Base-by-base conservation (phyloP, 371 early-diverging fungal genomes). In the Neoconidiobolus thromboides region DNA sequence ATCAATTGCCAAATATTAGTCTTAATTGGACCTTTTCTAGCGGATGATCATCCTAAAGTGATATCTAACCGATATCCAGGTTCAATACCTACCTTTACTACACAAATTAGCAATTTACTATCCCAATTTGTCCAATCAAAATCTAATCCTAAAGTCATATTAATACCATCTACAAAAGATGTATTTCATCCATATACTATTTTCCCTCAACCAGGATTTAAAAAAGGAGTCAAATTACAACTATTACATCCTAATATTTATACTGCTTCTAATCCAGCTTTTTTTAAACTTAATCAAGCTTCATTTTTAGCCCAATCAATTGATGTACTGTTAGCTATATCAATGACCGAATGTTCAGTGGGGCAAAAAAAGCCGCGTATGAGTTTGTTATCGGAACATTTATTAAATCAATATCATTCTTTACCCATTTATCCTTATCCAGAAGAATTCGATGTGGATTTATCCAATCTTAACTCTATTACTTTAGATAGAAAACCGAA, bases 181-280 rank as follows among this genome's bases (percentile, higher is more conserved):
- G 7, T 51, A n/a, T 51, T n/a, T 36, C 52, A 51, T 51, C 52
- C 52, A 26, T 51, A 26, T 38, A 51, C 37, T 36, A 51, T 38
- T 51, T 5, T 51, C 52, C 52, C 52, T 36, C 52, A 51, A 51
- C 52, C 52, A 26, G 52, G 52, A 38, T 51, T 51, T 51, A 38
- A 26, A 36, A 38, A 14, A 14, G 37, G 36, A 9, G 26, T 38
- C 37, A 38, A 36, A 7, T n/a, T 51, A 26, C 26, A 38, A 10
- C n/a, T 51, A 38, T 38, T 38, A 9, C 7, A 14, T 14, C 26
- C 7, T 10, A 9, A 26, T 9, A 26, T 51, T n/a, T 38, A 51
- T 51, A 14, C 37, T 36, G 26, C 52, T 51, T 14, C 26, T 7
- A 51, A 51, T 51, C 52, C 52, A 9, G 52, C 52, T 38, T 38